Conservation (phyloP, 106 monocot species). For the Dioscorea zingiberensis region DNA sequence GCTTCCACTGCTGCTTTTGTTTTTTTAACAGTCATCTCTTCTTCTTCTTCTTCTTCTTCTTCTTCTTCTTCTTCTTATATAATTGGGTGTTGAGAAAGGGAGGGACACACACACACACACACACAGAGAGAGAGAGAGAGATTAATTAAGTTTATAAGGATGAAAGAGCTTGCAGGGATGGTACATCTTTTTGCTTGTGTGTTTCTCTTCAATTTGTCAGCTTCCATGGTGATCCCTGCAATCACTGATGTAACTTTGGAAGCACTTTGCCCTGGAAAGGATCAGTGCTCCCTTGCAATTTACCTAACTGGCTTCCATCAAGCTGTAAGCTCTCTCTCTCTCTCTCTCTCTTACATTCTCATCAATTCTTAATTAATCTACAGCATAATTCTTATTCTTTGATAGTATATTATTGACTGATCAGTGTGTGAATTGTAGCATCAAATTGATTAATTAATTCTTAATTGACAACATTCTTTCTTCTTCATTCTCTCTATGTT, state of each 20-base stretch:
- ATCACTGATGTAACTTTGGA: slow-evolving; percentile 84
- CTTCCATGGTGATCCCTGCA: slow-evolving; percentile 69
- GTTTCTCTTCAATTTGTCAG: slow-evolving; percentile 73
- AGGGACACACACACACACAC: background rate
- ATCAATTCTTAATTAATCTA: too few relatives aligned
- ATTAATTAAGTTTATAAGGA: slow-evolving; percentile 13
- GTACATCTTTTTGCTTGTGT: slow-evolving; percentile 56
- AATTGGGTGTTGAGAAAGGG: background rate
- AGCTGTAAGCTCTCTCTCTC: slow-evolving; percentile 34
- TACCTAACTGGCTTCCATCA: slow-evolving; percentile 85
- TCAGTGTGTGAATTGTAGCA: too few relatives aligned
- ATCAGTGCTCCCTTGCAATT: slow-evolving; percentile 82
- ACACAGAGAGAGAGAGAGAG: slow-evolving; percentile 4
- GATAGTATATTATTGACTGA: too few relatives aligned
- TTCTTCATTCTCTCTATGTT: too few relatives aligned
- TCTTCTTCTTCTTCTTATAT: background rate
- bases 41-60: too few relatives aligned
- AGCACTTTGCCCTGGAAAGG: slow-evolving; percentile 72
- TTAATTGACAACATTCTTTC: too few relatives aligned
- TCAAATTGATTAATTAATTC: too few relatives aligned
- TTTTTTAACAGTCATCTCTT: too few relatives aligned
- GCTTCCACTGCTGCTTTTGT: too few relatives aligned
- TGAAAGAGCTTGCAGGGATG: slow-evolving; percentile 45
- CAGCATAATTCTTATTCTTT: too few relatives aligned
- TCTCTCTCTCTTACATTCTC: too few relatives aligned